phyloP scores from a whole-genome alignment of 2,329 filamentous ascomycete genomes.

The Phaeosphaeria sp. region DNA sequence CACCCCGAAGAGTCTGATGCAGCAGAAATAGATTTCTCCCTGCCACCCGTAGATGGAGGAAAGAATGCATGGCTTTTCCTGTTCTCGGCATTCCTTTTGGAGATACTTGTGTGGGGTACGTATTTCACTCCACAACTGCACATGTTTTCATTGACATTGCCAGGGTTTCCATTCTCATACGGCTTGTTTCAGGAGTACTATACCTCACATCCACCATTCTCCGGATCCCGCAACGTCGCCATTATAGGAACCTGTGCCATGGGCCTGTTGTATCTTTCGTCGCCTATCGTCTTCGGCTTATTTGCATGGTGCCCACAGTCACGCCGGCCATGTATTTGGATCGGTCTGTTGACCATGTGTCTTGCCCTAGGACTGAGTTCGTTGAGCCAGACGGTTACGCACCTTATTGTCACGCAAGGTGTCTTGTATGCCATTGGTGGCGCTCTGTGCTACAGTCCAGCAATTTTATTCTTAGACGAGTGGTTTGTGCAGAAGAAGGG shows the following conservation, averaged over 20 bases:
- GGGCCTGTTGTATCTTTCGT: constrained; percentile 56
- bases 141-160: background rate
- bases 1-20: background rate
- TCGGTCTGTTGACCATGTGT: constrained; percentile 48
- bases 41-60: constrained; percentile 58
- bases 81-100: constrained; percentile 56
- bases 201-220: constrained; percentile 64
- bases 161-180: constrained; percentile 72
- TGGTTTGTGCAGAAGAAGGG: constrained; percentile 67
- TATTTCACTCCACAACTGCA: background rate
- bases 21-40: constrained; percentile 15
- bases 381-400: constrained; percentile 59
- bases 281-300: constrained; percentile 49
- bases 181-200: constrained; percentile 77
- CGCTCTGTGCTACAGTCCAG: constrained; percentile 62
- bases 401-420: constrained; percentile 67
- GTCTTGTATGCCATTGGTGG: constrained; percentile 67
- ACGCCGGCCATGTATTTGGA: constrained; percentile 34
- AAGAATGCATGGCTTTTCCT: constrained; percentile 61
- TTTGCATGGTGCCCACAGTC: constrained; percentile 43
- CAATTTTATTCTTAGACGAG: constrained; percentile 65
- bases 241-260: constrained; percentile 70
- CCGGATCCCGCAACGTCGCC: constrained; percentile 60
- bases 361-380: constrained; percentile 35
- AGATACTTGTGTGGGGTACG: constrained; percentile 58